Conservation (phyloP, 2,329 filamentous ascomycete species). For the Chaetomiaceae sp. region DNA sequence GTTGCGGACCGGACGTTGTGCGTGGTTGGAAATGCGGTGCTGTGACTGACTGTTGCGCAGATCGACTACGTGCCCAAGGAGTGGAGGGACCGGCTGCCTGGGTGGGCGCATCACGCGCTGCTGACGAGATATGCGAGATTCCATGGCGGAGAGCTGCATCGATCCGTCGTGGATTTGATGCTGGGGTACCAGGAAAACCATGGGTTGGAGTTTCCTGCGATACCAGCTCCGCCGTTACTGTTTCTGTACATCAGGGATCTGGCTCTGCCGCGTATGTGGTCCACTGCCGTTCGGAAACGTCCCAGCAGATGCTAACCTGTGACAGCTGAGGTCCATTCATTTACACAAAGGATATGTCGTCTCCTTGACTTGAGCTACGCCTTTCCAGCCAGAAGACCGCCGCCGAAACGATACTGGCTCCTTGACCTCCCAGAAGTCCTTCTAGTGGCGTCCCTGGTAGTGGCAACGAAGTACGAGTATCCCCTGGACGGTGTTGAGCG, state of each 20-base stretch:
- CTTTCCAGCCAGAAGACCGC: slow-evolving; percentile 43
- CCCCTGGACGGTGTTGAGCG: slow-evolving; percentile 61
- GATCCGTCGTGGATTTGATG: slow-evolving; percentile 55
- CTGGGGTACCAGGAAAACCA: slow-evolving; percentile 63
- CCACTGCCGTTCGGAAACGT: background rate
- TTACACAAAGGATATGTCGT: slow-evolving; percentile 52
- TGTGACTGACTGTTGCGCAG: slow-evolving; percentile 30
- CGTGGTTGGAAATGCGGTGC: background rate
- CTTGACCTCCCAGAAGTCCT: slow-evolving; percentile 69
- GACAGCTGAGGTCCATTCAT: slow-evolving; percentile 59
- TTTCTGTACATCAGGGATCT: slow-evolving; percentile 67
- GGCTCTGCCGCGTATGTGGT: slow-evolving; percentile 62
- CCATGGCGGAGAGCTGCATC: slow-evolving; percentile 58
- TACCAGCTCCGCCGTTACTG: slow-evolving; percentile 66
- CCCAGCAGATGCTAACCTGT: slow-evolving; percentile 27
- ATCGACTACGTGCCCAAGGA: slow-evolving; percentile 55
- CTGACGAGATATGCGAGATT: slow-evolving; percentile 41
- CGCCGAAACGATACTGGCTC: slow-evolving; percentile 30
- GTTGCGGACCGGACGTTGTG: slow-evolving; percentile 26
- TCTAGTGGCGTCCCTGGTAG: slow-evolving; percentile 64
- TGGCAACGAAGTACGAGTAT: slow-evolving; percentile 74
- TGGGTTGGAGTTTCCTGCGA: slow-evolving; percentile 62
- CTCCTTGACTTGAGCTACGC: slow-evolving; percentile 50
- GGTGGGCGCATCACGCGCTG: slow-evolving; percentile 54
- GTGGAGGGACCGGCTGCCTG: slow-evolving; percentile 61